Evolutionary conservation across 768 basidiomycete genomes (phyloP).

Genomic region (Arthromyces matolae): DNA sequence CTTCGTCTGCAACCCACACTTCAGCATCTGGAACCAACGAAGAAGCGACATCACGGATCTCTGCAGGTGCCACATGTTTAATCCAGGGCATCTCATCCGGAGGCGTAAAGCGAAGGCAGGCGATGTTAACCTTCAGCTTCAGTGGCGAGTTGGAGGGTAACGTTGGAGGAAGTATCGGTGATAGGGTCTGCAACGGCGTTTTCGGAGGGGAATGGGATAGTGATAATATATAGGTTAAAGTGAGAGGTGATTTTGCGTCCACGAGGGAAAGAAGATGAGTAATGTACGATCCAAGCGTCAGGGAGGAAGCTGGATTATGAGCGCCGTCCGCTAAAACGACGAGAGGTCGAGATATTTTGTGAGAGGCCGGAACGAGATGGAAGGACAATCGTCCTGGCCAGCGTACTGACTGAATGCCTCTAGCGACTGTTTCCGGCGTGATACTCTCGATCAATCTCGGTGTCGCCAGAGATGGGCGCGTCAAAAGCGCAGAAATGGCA

Average conservation of each 20-base stretch:
- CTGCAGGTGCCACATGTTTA: conserved; percentile 48
- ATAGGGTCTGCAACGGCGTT: conserved; percentile 65
- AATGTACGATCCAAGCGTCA: conserved; percentile 65
- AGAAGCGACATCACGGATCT: conserved; percentile 44
- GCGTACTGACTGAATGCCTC: conserved; percentile 53
- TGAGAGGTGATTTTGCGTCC: conserved; percentile 23
- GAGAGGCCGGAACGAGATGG: conserved; percentile 32
- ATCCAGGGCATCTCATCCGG: conserved; percentile 98
- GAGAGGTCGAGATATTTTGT: conserved; percentile 13
- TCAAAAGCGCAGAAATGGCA: conserved; percentile 55
- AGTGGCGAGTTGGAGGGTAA: conserved; percentile 25
- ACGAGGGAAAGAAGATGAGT: conserved; percentile 27
- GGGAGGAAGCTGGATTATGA: conserved; percentile 81
- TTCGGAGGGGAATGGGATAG: conserved; percentile 89
- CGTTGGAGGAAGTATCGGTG: conserved; percentile 53
- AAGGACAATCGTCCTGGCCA: conserved; percentile 91
- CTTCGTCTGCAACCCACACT: conserved; percentile 40
- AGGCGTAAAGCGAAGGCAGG: conserved; percentile 60
- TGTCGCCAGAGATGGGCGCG: conserved; percentile 31
- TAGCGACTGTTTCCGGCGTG: conserved; percentile 42
- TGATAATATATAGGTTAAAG: conserved; percentile 69
- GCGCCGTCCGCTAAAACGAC: conserved; percentile 86
- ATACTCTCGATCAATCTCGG: conserved; percentile 33
- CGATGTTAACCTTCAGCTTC: conserved; percentile 40
- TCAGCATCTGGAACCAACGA: conserved; percentile 42